These are phyloP conservation scores for Solanum chmielewskii DNA, from an alignment of 257 asterid genomes.

Conservation along the genomic window DNA sequence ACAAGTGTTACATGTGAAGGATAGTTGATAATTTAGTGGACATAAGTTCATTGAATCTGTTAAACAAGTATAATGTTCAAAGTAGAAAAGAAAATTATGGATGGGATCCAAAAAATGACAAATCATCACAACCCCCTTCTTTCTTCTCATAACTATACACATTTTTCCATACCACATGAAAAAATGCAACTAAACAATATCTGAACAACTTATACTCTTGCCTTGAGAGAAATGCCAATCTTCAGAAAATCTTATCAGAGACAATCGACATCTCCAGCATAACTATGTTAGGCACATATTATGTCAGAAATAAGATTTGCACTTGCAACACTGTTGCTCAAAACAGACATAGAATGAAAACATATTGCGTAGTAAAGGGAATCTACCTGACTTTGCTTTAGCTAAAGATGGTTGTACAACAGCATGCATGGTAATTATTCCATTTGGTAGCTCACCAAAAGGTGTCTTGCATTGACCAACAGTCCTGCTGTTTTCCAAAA, in stretches of 20 bases:
- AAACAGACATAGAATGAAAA: background rate
- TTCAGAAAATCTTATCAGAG: background rate
- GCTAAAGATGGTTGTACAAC: slow-evolving; percentile 81
- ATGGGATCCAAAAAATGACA: background rate
- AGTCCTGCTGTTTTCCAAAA: slow-evolving; percentile 74
- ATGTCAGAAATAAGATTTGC: background rate
- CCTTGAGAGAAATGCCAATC: background rate
- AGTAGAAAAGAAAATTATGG: background rate
- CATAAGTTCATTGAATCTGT: background rate
- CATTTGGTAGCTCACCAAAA: slow-evolving; percentile 63
- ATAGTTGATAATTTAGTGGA: background rate
- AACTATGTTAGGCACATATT: background rate
- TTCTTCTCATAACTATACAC: background rate
- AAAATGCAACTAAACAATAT: background rate
- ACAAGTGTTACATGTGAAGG: background rate
- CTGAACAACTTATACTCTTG: background rate
- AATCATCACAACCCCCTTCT: background rate
- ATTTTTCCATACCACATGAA: background rate
- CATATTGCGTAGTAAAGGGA: background rate
- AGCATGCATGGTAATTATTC: slow-evolving; percentile 79
- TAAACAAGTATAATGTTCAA: background rate
- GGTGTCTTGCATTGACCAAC: slow-evolving; percentile 77
- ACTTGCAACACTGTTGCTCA: background rate
- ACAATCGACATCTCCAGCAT: background rate
- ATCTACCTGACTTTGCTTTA: slow-evolving; percentile 60